Evolutionary conservation across 2,329 filamentous ascomycete genomes (phyloP).

Genomic region (Graphilbum ipis-grandicollis): DNA sequence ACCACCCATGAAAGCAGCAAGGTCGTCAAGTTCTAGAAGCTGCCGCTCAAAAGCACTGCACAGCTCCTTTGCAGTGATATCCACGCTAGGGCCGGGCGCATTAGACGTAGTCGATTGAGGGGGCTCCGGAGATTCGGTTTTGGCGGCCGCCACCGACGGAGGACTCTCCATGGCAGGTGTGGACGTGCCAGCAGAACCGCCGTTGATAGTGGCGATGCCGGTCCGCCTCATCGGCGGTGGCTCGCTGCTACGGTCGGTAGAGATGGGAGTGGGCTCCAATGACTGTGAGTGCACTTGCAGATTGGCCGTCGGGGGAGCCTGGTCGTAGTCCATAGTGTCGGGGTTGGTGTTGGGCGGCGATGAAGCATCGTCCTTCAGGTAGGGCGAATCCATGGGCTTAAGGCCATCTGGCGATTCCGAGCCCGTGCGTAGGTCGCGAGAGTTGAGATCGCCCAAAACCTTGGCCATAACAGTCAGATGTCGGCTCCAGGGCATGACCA

Average conservation of each 20-base stretch:
- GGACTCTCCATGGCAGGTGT: constrained; percentile 30
- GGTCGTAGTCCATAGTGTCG: constrained; percentile 41
- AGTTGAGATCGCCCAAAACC: constrained; percentile 36
- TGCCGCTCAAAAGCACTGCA: constrained; percentile 42
- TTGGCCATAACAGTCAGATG: constrained; percentile 45
- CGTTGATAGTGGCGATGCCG: constrained; percentile 42
- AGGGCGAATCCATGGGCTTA: constrained; percentile 18
- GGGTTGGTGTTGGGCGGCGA: constrained; percentile 37
- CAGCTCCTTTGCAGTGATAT: constrained; percentile 42
- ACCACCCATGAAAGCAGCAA: constrained; percentile 45
- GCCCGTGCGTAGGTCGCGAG: constrained; percentile 14
- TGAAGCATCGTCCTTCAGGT: constrained; percentile 35
- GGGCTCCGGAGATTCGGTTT: constrained; percentile 16
- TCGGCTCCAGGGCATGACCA: constrained; percentile 41
- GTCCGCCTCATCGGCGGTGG: constrained; percentile 32
- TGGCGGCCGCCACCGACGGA: constrained; percentile 10
- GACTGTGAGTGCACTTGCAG: background rate
- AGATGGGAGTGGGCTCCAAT: constrained; percentile 9
- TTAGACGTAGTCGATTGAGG: constrained; percentile 12
- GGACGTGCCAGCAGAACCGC: constrained; percentile 29
- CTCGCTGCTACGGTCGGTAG: constrained; percentile 31
- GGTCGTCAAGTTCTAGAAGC: constrained; percentile 40
- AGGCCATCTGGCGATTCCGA: constrained; percentile 18
- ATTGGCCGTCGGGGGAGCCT: constrained; percentile 10
- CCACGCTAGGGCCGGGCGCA: constrained; percentile 15